Percentiles rank a stretch among this genome's conserved stretches.
These are phyloP conservation scores for Coffea canephora DNA, from an alignment of 257 asterid genomes.

Conservation along the genomic window DNA sequence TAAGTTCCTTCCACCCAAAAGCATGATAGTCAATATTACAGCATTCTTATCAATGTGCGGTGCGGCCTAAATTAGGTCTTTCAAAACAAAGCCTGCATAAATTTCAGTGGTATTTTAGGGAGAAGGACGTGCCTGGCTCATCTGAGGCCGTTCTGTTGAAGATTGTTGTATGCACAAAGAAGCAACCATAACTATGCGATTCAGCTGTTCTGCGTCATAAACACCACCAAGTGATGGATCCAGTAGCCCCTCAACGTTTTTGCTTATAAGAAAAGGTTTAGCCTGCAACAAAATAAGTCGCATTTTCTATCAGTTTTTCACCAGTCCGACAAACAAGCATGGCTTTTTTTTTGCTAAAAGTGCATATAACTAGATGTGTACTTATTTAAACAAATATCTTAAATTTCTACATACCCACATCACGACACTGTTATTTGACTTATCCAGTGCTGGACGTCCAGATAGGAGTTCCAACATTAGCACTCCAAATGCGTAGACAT, in stretches of 20 bases:
- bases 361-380: background rate
- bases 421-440: conserved; percentile 68
- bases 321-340: background rate
- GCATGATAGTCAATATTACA: background rate
- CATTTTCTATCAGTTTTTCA: background rate
- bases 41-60: background rate
- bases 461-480: conserved; percentile 69
- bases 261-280: conserved; percentile 60
- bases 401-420: conserved; percentile 77
- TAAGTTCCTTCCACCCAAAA: background rate
- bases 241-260: conserved; percentile 45
- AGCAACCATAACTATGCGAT: conserved; percentile 59
- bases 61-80: background rate
- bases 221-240: conserved; percentile 66
- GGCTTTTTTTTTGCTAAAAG: background rate
- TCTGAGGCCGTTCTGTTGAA: conserved; percentile 74
- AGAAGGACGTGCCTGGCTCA: conserved; percentile 66
- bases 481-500: conserved; percentile 92
- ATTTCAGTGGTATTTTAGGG: background rate
- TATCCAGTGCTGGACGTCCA: conserved; percentile 93
- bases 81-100: background rate
- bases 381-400: background rate
- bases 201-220: conserved; percentile 65
- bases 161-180: conserved; percentile 68
- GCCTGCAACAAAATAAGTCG: conserved; percentile 50